Conservation (phyloP, 2,329 filamentous ascomycete species). For the Colletotrichum ledebouriae region DNA sequence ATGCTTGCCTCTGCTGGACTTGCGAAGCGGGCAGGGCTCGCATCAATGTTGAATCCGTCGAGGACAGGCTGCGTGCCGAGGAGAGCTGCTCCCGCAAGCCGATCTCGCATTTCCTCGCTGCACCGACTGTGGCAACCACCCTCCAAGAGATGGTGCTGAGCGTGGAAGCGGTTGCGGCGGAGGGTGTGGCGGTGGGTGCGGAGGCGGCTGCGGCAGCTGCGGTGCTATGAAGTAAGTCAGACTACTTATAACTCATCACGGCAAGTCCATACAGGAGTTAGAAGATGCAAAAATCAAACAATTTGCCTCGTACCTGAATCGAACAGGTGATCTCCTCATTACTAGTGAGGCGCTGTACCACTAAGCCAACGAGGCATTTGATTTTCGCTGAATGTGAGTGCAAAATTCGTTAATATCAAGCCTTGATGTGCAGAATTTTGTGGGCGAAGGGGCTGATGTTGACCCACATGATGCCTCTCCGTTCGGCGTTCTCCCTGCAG, state of each 20-base stretch:
- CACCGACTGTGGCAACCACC: slow-evolving; percentile 30
- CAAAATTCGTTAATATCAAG: background rate
- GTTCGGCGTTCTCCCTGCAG: slow-evolving; percentile 1
- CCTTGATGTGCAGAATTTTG: background rate
- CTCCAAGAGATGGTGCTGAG: slow-evolving; percentile 22
- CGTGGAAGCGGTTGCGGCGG: slow-evolving; percentile 37
- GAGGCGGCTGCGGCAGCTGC: slow-evolving; percentile 28
- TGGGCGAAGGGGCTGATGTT: slow-evolving; percentile 9
- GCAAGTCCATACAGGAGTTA: background rate
- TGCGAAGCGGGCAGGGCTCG: slow-evolving; percentile 50
- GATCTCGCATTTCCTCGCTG: slow-evolving; percentile 34
- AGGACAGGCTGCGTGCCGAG: slow-evolving; percentile 19
- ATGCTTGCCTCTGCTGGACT: slow-evolving; percentile 53
- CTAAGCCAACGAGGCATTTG: slow-evolving; percentile 37
- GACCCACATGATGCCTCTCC: slow-evolving; percentile 7
- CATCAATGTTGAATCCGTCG: slow-evolving; percentile 17
- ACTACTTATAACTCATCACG: background rate
- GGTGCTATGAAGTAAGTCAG: slow-evolving; percentile 32
- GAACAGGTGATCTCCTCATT: slow-evolving; percentile 42
- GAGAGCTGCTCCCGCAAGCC: slow-evolving; percentile 14
- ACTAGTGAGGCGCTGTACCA: slow-evolving; percentile 42
- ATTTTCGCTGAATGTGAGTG: background rate
- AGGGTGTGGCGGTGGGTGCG: slow-evolving; percentile 36
- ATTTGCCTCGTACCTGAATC: slow-evolving; percentile 37
- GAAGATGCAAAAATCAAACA: background rate